These are phyloP conservation scores for Coriolopsis trogii DNA, from an alignment of 1,284 basidiomycete species.

Conservation along the genomic window DNA sequence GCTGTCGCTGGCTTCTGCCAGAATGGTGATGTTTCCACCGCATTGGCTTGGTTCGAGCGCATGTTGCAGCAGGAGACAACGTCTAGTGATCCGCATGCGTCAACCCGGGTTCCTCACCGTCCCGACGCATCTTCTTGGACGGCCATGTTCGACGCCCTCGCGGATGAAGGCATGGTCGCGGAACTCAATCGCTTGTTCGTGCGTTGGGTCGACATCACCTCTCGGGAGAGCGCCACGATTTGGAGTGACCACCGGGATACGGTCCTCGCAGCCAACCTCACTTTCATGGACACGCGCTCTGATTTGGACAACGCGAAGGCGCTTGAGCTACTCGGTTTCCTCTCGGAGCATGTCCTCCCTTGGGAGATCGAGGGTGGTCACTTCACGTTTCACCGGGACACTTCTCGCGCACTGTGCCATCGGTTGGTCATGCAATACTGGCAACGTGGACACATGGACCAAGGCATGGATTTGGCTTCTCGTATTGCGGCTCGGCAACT, in stretches of 20 bases:
- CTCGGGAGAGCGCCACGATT: constrained; percentile 40
- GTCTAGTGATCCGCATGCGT: constrained; percentile 40
- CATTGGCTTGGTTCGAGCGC: constrained; percentile 72
- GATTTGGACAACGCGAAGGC: constrained; percentile 23
- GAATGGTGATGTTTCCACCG: constrained; percentile 63
- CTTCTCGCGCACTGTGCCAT: constrained; percentile 22
- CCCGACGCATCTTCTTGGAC: constrained; percentile 57
- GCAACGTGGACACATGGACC: constrained; percentile 13
- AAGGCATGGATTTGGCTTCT: constrained; percentile 17
- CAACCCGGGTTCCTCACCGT: constrained; percentile 45
- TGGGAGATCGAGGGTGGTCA: constrained; percentile 14
- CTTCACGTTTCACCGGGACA: constrained; percentile 23
- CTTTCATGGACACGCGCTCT: constrained; percentile 35
- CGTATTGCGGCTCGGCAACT: constrained; percentile 19
- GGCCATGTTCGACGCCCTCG: constrained; percentile 56
- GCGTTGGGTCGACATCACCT: constrained; percentile 38
- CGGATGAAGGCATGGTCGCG: constrained; percentile 45
- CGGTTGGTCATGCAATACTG: constrained; percentile 24
- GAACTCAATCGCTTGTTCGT: constrained; percentile 60
- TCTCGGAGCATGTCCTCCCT: constrained; percentile 28
- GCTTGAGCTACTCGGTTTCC: constrained; percentile 32
- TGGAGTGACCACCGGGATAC: constrained; percentile 35
- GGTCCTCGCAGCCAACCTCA: constrained; percentile 44
- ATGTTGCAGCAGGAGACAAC: constrained; percentile 49
- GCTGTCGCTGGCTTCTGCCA: constrained; percentile 73